Base-by-base conservation (phyloP, 768 basidiomycete genomes). In the Suillus sp. region DNA sequence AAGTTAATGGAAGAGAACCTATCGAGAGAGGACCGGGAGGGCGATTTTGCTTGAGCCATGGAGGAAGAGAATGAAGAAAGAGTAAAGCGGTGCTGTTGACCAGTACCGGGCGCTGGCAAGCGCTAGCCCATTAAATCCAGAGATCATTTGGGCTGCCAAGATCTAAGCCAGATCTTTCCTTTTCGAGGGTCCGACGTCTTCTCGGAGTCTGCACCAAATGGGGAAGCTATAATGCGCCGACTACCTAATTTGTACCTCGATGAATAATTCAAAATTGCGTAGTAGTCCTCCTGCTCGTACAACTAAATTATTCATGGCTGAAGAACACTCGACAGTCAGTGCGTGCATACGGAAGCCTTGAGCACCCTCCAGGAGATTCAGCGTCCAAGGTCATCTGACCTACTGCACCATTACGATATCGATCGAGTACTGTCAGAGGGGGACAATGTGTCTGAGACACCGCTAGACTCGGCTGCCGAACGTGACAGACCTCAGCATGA, bases 161-260 rank as follows among this genome's bases (percentile, higher is more conserved):
- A 57, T 57, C 56, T 40, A 30, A 30, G 20, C 25, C 56, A 40
- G 56, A 57, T 57, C 27, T 13, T 56, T 57, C 56, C 56, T 57
- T 57, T 57, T 38, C 18, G 11, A 20, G 56, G 0, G 10, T 38
- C 22, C 37, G 35, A 25, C 14, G 10, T 10, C n/a, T 14, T 37
- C 22, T 37, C 54, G 55, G 55, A 38, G 25, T 55, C 25, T 4
- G 0, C 18, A 30, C 56, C 37, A 30, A 38, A 57, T 30, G 37
- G 18, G 38, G 56, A 27, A 27, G 25, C 40, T 2, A 40, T 37
- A 30, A 56, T 38, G 37, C 55, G 25, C 55, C 55, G 3, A 35
- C 2, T 37, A 35, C 53, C 11, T 13, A 32, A 54, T 54, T 14
- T 22, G n/a, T 55, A n/a, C 53, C 22, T 38, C 13, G n/a, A 56